Percentiles rank a stretch among this genome's conserved stretches.
Evolutionary conservation across 179 eudicot species (phyloP).

Genomic region (Nepenthes alata): DNA sequence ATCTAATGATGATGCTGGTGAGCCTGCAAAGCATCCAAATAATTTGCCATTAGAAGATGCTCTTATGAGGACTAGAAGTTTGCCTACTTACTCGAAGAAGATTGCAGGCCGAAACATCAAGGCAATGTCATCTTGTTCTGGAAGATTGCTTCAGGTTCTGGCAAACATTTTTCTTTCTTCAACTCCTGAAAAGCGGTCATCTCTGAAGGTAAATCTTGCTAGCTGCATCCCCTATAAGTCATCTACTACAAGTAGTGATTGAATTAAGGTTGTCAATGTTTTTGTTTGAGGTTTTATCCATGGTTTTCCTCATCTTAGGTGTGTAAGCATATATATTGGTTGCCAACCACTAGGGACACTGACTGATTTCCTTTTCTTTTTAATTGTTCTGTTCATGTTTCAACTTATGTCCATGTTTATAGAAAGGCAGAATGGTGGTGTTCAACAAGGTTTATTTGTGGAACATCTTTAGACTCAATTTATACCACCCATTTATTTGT

Average conservation of each 20-base stretch:
- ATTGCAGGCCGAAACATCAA: constrained; percentile 38
- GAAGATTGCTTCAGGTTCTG: constrained; percentile 50
- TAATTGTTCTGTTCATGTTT: neutral
- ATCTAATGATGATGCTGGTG: constrained; percentile 22
- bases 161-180: constrained; percentile 37
- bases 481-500: too few species aligned
- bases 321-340: too few species aligned
- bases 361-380: neutral
- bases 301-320: too few species aligned
- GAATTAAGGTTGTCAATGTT: too few species aligned
- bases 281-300: too few species aligned
- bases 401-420: neutral
- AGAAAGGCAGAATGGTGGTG: too few species aligned
- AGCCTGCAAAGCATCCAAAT: constrained; percentile 17
- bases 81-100: constrained; percentile 34
- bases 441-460: too few species aligned
- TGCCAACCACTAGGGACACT: too few species aligned
- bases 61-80: constrained; percentile 17
- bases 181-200: constrained; percentile 32
- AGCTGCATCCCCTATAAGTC: neutral
- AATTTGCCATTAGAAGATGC: constrained; percentile 17
- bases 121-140: constrained; percentile 42
- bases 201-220: constrained; percentile 43
- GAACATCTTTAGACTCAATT: too few species aligned
- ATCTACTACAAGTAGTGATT: too few species aligned